These are phyloP conservation scores for Westerdykella aurantiaca DNA, from an alignment of 2,329 filamentous ascomycete species.

Conservation along the genomic window DNA sequence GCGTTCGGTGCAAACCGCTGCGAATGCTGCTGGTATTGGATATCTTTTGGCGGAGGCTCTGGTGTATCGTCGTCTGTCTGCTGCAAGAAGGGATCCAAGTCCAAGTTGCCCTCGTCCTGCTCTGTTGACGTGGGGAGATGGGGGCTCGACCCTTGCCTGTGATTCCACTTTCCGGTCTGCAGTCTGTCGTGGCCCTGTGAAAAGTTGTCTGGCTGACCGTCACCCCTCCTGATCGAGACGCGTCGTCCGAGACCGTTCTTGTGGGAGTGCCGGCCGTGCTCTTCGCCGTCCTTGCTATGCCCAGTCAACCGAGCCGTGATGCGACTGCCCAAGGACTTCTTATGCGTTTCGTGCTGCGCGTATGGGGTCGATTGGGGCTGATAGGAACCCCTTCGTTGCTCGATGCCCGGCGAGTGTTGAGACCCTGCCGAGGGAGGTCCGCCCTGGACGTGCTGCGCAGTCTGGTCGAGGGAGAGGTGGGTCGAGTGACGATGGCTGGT, in stretches of 20 bases:
- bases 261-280: slow-evolving; percentile 20
- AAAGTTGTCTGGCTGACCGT: slow-evolving; percentile 24
- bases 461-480: slow-evolving; percentile 26
- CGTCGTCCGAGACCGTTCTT: slow-evolving; percentile 30
- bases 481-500: slow-evolving; percentile 30
- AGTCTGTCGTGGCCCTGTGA: slow-evolving; percentile 19
- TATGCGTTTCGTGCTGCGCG: slow-evolving; percentile 21
- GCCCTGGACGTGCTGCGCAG: slow-evolving; percentile 16
- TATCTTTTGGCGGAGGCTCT: slow-evolving; percentile 34
- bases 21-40: slow-evolving; percentile 25
- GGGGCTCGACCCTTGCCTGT: slow-evolving; percentile 25
- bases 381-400: slow-evolving; percentile 22
- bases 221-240: slow-evolving; percentile 34
- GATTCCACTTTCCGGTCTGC: slow-evolving; percentile 18
- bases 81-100: slow-evolving; percentile 37
- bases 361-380: slow-evolving; percentile 15
- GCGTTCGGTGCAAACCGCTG: slow-evolving; percentile 20
- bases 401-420: slow-evolving; percentile 19
- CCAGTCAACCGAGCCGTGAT: slow-evolving; percentile 23
- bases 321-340: slow-evolving; percentile 31
- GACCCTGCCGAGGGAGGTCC: slow-evolving; percentile 10
- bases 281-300: slow-evolving; percentile 27
- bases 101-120: slow-evolving; percentile 34
- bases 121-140: slow-evolving; percentile 33
- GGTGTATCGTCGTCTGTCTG: slow-evolving; percentile 25